phyloP scores from a whole-genome alignment of 768 basidiomycete genomes.

The Russula griseocarnosa region DNA sequence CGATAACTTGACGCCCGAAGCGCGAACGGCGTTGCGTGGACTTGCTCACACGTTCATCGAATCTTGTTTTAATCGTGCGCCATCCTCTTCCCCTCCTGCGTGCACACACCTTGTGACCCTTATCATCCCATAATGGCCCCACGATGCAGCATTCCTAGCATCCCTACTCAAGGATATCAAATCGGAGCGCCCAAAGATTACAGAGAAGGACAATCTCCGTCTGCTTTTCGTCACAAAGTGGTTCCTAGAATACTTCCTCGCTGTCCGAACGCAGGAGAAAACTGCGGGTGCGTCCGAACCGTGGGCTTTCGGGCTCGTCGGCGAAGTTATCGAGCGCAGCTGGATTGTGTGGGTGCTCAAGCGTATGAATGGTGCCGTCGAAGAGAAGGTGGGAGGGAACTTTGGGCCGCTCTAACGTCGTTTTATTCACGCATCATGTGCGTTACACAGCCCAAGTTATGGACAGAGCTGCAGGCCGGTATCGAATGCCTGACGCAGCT shows the following conservation, averaged over 20 bases:
- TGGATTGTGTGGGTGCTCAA: conserved; percentile 90
- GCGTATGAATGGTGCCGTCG: conserved; percentile 83
- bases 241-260: conserved; percentile 88
- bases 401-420: neutral
- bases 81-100: conserved; percentile 7
- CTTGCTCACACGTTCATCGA: conserved; percentile 73
- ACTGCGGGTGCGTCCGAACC: conserved; percentile 38
- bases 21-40: conserved; percentile 57
- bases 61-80: conserved; percentile 85
- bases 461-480: conserved; percentile 92
- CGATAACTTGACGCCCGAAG: conserved; percentile 65
- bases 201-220: conserved; percentile 92
- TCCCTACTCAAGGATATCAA: conserved; percentile 89
- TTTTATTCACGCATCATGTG: neutral
- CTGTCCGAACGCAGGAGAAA: conserved; percentile 42
- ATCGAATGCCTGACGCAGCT: conserved; percentile 93
- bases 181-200: conserved; percentile 85
- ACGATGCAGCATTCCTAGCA: conserved; percentile 71
- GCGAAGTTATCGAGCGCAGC: conserved; percentile 78
- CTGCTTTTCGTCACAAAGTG: conserved; percentile 84
- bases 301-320: conserved; percentile 72
- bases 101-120: conserved; percentile 9
- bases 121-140: neutral
- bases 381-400: conserved; percentile 68
- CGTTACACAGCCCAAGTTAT: conserved; percentile 71